Evolutionary conservation across 116 monocot species (phyloP).

Genomic region (Thalassia testudinum): DNA sequence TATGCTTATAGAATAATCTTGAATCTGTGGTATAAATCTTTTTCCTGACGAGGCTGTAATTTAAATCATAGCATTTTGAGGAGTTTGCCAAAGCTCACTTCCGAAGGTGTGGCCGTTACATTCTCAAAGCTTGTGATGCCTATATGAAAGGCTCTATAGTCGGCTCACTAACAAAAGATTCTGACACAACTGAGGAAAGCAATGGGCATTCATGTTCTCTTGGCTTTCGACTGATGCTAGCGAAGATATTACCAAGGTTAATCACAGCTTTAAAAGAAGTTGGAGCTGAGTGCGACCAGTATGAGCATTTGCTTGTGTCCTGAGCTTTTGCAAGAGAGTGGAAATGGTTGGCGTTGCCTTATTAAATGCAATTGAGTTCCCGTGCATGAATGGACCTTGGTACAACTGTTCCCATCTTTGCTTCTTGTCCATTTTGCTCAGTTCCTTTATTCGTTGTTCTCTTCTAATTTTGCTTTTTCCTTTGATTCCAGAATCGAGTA

Average conservation of each 20-base stretch:
- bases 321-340: background rate
- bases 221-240: conserved; percentile 77
- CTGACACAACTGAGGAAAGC: conserved; percentile 40
- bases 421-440: too few relatives aligned
- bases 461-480: too few relatives aligned
- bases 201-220: conserved; percentile 43
- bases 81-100: conserved; percentile 77
- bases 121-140: conserved; percentile 89
- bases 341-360: too few relatives aligned
- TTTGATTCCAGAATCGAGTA: too few relatives aligned
- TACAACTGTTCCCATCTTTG: too few relatives aligned
- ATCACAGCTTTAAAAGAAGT: conserved; percentile 32
- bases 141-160: conserved; percentile 60
- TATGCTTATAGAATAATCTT: background rate
- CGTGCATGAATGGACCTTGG: too few relatives aligned
- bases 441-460: too few relatives aligned
- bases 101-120: conserved; percentile 44
- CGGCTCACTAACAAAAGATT: conserved; percentile 70
- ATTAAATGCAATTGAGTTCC: too few relatives aligned
- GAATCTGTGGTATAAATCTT: background rate
- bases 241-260: conserved; percentile 66
- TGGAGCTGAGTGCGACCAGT: conserved; percentile 58
- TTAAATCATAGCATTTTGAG: conserved; percentile 60
- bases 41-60: background rate
- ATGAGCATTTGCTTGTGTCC: conserved; percentile 26